phyloP scores from a whole-genome alignment of 129 eudicot species.

The Lonicera japonica region DNA sequence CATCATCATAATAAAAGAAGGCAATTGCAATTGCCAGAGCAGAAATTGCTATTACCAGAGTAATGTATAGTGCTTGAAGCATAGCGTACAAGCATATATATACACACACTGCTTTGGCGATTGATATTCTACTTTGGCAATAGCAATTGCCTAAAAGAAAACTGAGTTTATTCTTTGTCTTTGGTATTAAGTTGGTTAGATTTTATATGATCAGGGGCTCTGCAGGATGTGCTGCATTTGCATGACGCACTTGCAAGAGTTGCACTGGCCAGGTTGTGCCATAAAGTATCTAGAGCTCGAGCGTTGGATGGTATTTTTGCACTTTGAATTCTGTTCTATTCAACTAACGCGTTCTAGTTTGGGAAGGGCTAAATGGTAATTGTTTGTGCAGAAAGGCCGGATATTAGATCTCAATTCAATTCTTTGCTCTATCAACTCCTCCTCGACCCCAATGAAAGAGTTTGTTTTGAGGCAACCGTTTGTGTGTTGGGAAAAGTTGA shows the following conservation, averaged over 20 bases:
- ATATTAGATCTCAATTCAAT: conserved; percentile 69
- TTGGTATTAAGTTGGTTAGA: conserved; percentile 8
- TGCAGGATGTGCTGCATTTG: conserved; percentile 86
- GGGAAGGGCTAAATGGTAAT: conserved; percentile 10
- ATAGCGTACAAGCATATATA: no score
- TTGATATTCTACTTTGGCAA: no score
- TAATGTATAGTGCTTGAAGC: no score
- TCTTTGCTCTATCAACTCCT: conserved; percentile 93
- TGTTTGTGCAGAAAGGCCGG: conserved; percentile 69
- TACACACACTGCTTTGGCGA: no score
- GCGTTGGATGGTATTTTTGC: conserved; percentile 71
- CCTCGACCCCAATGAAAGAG: conserved; percentile 96
- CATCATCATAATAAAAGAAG: neutral
- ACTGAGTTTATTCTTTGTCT: conserved; percentile 9
- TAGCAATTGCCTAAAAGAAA: neutral
- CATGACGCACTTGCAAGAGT: conserved; percentile 98
- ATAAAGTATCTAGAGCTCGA: conserved; percentile 83
- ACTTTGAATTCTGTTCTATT: neutral
- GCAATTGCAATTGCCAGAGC: no score
- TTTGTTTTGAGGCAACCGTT: conserved; percentile 93
- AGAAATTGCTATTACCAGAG: no score
- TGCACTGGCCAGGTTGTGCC: conserved; percentile 91
- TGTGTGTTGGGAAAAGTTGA: conserved; percentile 89
- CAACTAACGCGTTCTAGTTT: conserved; percentile 7
- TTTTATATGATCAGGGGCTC: conserved; percentile 60